A percentile compares a stretch with the other conserved stretches of the same genome.
Conservation (phyloP, 768 basidiomycete genomes). For the Tremella fuciformis region DNA sequence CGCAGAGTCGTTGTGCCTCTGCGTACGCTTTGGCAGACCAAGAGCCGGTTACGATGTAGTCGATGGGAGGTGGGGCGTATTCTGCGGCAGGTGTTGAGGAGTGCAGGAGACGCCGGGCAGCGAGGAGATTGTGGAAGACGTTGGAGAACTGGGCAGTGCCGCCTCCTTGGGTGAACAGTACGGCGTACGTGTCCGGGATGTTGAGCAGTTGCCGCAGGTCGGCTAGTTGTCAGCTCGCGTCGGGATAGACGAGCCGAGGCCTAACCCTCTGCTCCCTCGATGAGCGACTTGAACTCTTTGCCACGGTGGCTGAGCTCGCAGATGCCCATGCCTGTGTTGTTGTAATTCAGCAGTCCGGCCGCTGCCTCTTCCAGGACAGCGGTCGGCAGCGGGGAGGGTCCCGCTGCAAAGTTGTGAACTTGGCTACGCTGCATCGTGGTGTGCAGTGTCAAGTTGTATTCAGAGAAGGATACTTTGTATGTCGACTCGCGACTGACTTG, state of each 20-base stretch:
- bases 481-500: no score
- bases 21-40: constrained; percentile 85
- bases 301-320: constrained; percentile 96
- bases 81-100: constrained; percentile 51
- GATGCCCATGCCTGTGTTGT: constrained; percentile 87
- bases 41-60: constrained; percentile 88
- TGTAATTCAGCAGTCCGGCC: constrained; percentile 82
- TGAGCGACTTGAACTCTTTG: constrained; percentile 73
- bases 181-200: constrained; percentile 75
- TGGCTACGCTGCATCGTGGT: constrained; percentile 44
- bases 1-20: constrained; percentile 70
- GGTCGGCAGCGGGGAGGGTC: constrained; percentile 88
- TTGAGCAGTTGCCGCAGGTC: constrained; percentile 72
- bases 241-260: no score
- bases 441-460: no score
- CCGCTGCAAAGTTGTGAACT: constrained; percentile 86
- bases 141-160: constrained; percentile 89
- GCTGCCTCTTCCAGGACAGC: constrained; percentile 79
- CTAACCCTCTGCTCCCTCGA: constrained; percentile 56
- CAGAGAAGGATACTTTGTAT: no score
- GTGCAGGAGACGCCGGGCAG: constrained; percentile 73
- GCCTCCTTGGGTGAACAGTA: constrained; percentile 93
- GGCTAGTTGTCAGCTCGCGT: constrained; percentile 51
- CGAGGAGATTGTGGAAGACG: constrained; percentile 84
- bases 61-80: constrained; percentile 57